Percentiles rank a stretch among this genome's conserved stretches.
Evolutionary conservation across 305 asterid genomes (phyloP).

Genomic region (Fraxinus dipetala): DNA sequence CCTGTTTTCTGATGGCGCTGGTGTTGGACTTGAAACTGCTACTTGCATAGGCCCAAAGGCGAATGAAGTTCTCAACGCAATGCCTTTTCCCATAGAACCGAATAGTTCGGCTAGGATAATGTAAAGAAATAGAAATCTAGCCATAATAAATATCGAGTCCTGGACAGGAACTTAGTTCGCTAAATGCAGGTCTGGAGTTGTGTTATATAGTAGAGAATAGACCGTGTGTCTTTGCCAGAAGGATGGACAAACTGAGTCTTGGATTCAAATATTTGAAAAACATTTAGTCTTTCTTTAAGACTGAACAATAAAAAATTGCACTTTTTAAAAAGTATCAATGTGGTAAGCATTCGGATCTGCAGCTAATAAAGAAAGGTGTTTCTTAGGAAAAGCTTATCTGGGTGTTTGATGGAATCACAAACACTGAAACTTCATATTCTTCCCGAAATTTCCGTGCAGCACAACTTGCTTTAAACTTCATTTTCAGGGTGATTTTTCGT

Average conservation of each 20-base stretch:
- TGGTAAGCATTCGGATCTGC: constrained; percentile 14
- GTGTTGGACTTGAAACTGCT: neutral
- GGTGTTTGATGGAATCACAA: neutral
- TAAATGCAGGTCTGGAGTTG: neutral
- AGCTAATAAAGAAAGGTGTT: constrained; percentile 24
- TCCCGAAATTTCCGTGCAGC: neutral
- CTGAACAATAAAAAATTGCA: neutral
- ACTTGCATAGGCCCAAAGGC: constrained; percentile 6
- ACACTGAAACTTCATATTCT: neutral
- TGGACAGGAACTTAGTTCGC: neutral
- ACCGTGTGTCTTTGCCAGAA: neutral
- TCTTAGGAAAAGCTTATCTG: constrained; percentile 18
- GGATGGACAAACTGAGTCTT: neutral
- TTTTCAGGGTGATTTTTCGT: neutral
- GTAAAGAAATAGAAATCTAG: constrained; percentile 18
- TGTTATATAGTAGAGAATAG: constrained; percentile 2
- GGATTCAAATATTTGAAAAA: neutral
- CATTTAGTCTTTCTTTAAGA: too few relatives aligned
- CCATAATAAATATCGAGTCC: constrained; percentile 23
- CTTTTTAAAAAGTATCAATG: neutral
- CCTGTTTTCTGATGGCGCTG: constrained; percentile 11
- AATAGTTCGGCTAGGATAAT: neutral
- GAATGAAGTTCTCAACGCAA: constrained; percentile 17
- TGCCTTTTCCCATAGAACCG: neutral
- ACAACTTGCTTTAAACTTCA: neutral